Evolutionary conservation across 2,329 filamentous ascomycete species (phyloP).

Genomic region (Aspergillus viridinutans): DNA sequence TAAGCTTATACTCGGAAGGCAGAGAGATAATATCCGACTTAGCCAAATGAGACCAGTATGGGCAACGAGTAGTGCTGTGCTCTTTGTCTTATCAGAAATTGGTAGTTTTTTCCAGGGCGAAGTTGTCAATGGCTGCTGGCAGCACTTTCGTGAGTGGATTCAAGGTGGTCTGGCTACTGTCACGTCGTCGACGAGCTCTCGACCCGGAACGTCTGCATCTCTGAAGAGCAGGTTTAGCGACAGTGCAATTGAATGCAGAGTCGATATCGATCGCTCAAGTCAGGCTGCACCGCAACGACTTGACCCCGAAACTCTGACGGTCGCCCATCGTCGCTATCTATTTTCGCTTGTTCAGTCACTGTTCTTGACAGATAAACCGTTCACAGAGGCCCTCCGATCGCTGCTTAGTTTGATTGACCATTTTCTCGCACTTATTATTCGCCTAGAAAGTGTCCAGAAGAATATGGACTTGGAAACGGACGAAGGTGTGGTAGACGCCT

Average conservation of each 20-base stretch:
- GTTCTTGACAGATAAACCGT: constrained; percentile 40
- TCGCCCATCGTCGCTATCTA: constrained; percentile 75
- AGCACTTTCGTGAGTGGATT: constrained; percentile 74
- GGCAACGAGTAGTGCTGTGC: constrained; percentile 81
- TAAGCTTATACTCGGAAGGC: constrained; percentile 58
- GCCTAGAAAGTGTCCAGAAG: constrained; percentile 71
- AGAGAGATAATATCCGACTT: constrained; percentile 60
- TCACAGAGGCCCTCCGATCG: constrained; percentile 36
- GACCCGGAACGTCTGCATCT: constrained; percentile 36
- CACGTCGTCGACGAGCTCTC: constrained; percentile 27
- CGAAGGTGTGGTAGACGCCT: constrained; percentile 73
- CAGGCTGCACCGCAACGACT: constrained; percentile 44
- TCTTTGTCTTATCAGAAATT: constrained; percentile 85
- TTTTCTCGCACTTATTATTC: constrained; percentile 70
- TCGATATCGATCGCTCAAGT: constrained; percentile 7
- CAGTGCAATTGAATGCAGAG: constrained; percentile 7
- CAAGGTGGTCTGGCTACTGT: constrained; percentile 38
- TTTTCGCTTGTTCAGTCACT: constrained; percentile 53
- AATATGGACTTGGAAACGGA: constrained; percentile 77
- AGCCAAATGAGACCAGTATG: constrained; percentile 74
- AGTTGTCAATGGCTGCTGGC: constrained; percentile 76
- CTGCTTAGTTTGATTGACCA: constrained; percentile 63
- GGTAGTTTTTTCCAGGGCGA: constrained; percentile 87
- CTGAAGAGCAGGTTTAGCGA: constrained; percentile 15
- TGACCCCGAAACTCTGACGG: constrained; percentile 79